Evolutionary conservation across 345 rosid genomes (phyloP).

Genomic region (Dipteronia sinensis): DNA sequence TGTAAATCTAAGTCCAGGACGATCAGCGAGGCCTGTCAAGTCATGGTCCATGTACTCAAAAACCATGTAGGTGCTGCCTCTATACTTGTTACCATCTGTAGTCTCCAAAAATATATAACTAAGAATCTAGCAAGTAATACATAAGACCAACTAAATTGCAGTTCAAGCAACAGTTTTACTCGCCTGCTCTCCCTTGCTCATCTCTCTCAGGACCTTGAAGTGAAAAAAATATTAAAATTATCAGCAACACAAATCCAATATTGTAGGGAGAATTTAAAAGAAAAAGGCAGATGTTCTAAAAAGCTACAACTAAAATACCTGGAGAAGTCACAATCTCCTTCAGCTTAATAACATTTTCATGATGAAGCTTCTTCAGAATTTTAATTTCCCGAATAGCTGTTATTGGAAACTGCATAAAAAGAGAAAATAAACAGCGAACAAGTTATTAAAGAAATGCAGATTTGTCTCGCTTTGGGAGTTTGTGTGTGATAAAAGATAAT

Average conservation of each 20-base stretch:
- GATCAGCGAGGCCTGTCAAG: conserved; percentile 92
- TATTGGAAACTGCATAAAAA: conserved; percentile 59
- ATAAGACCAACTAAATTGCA: background rate
- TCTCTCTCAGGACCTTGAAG: conserved; percentile 78
- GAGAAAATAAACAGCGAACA: background rate
- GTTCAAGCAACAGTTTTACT: conserved; percentile 26
- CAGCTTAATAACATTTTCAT: conserved; percentile 68
- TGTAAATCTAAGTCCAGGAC: conserved; percentile 91
- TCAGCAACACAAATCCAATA: background rate
- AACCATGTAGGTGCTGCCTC: conserved; percentile 96
- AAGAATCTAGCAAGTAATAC: background rate
- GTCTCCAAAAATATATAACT: background rate
- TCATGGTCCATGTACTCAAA: conserved; percentile 99
- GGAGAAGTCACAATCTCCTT: conserved; percentile 81
- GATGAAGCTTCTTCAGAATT: conserved; percentile 73
- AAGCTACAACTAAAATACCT: conserved; percentile 37
- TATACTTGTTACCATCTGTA: conserved; percentile 86
- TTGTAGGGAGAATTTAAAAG: background rate
- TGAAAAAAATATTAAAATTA: background rate
- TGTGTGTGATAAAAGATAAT: background rate
- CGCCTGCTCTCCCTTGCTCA: conserved; percentile 86
- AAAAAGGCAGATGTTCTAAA: background rate
- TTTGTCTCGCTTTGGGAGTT: background rate
- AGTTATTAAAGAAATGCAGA: background rate
- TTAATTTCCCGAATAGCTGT: conserved; percentile 86